Conservation (phyloP, 2,329 filamentous ascomycete genomes). For the Colletotrichum cuscutae region DNA sequence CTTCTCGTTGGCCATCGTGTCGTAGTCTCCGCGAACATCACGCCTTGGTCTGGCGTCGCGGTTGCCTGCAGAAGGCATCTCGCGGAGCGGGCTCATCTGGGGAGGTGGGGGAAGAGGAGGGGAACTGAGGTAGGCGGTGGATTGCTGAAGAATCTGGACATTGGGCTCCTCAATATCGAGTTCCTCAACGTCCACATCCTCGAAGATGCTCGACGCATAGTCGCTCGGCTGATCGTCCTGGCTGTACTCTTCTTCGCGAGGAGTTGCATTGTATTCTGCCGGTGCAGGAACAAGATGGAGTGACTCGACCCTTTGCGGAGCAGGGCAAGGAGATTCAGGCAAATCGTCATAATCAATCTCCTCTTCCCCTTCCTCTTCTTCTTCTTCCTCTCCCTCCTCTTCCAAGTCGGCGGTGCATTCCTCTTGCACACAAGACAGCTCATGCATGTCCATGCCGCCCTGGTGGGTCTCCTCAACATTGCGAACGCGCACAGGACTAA, state of each 20-base stretch:
- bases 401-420: conserved; percentile 55
- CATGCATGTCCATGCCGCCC: conserved; percentile 46
- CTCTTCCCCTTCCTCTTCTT: conserved; percentile 31
- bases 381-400: conserved; percentile 44
- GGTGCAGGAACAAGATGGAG: conserved; percentile 53
- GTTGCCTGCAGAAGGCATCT: conserved; percentile 53
- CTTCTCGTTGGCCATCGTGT: conserved; percentile 60
- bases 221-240: conserved; percentile 47
- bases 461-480: conserved; percentile 60
- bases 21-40: conserved; percentile 53
- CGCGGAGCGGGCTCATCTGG: conserved; percentile 62
- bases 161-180: conserved; percentile 54
- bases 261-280: not conserved
- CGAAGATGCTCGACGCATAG: conserved; percentile 54
- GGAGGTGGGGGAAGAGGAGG: conserved; percentile 59
- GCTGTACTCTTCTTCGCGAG: conserved; percentile 29
- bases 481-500: conserved; percentile 67
- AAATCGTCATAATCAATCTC: conserved; percentile 27
- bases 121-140: conserved; percentile 53
- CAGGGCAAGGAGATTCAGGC: conserved; percentile 41
- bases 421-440: conserved; percentile 48
- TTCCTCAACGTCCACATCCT: conserved; percentile 56
- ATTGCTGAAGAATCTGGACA: conserved; percentile 57
- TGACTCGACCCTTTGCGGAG: conserved; percentile 44
- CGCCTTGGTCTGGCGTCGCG: conserved; percentile 36